Conservation (phyloP, 176 grass and related monocot genomes). For the Eleusine indica region DNA sequence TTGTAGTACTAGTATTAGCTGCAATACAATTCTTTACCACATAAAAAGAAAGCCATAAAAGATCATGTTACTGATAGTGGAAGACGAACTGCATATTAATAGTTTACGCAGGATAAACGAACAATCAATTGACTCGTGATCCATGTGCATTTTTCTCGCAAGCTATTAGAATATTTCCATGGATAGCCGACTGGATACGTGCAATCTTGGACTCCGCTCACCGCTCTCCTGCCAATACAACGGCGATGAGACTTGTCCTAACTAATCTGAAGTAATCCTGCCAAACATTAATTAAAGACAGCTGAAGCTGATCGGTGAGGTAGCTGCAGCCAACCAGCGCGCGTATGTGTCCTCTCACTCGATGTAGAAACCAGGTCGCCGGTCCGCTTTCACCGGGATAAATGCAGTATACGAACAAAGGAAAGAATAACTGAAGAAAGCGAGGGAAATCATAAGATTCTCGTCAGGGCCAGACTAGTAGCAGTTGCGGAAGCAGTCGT, state of each 20-base stretch:
- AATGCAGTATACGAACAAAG: neutral
- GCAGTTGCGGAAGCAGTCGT: neutral
- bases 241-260: neutral
- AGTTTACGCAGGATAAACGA: neutral
- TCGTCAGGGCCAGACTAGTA: neutral
- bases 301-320: neutral
- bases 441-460: neutral
- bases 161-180: neutral
- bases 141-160: neutral
- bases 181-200: neutral
- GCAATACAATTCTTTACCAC: no score
- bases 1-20: no score
- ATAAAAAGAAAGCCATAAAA: no score
- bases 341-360: neutral
- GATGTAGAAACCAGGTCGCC: constrained; percentile 4
- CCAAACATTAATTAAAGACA: neutral
- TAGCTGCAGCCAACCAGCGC: neutral
- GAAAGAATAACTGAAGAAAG: neutral
- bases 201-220: neutral
- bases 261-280: neutral
- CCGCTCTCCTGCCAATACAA: neutral
- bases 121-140: neutral
- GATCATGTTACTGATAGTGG: neutral
- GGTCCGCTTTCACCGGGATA: neutral
- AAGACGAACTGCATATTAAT: neutral